Evolutionary conservation across 108 stramenopile species (phyloP).

Genomic region (Pseudonitzschia multiseries): DNA sequence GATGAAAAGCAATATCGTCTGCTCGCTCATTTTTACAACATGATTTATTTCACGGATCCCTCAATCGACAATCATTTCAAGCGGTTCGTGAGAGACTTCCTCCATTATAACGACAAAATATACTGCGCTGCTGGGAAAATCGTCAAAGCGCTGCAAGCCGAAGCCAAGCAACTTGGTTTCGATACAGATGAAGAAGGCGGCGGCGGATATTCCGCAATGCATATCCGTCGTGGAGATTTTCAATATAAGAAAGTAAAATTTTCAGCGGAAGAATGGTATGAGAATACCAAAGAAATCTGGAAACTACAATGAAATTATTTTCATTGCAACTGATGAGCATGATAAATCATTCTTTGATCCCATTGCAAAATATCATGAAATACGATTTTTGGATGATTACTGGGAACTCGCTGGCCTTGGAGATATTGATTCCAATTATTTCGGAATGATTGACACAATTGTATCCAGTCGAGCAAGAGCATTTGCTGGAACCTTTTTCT

Average conservation of each 20-base stretch:
- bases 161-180: conserved; percentile 52
- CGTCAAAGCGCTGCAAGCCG: conserved; percentile 65
- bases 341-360: conserved; percentile 80
- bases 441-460: conserved; percentile 93
- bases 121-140: conserved; percentile 86
- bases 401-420: conserved; percentile 53
- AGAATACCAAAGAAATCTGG: conserved; percentile 74
- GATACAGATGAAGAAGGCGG: conserved; percentile 57
- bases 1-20: conserved; percentile 64
- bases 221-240: conserved; percentile 87
- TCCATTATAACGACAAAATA: conserved; percentile 81
- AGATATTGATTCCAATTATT: conserved; percentile 80
- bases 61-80: conserved; percentile 66
- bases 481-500: conserved; percentile 92
- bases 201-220: conserved; percentile 75
- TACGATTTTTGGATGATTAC: conserved; percentile 82
- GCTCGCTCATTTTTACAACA: conserved; percentile 81
- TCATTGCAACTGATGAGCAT: conserved; percentile 86
- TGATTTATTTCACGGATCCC: conserved; percentile 73
- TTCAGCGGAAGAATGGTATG: conserved; percentile 72
- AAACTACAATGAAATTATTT: conserved; percentile 60
- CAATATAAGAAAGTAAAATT: conserved; percentile 82
- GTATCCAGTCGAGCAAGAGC: conserved; percentile 82
- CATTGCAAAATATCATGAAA: conserved; percentile 57
- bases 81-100: conserved; percentile 82